phyloP scores from a whole-genome alignment of 768 basidiomycete species.

The Thelephora ganbajun region DNA sequence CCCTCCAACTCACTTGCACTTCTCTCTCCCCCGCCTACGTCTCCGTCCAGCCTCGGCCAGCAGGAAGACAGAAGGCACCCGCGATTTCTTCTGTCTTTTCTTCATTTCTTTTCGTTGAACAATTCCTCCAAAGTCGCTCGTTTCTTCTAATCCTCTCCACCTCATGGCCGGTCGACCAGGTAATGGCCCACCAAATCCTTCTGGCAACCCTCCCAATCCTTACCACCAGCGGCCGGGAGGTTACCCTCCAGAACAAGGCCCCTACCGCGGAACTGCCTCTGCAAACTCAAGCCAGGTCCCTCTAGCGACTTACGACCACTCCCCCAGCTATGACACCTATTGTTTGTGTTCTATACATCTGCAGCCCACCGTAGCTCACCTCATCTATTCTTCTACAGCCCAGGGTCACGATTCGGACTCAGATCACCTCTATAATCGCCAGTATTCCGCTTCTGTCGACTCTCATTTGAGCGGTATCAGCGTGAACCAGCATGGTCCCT shows the following conservation, averaged over 20 bases:
- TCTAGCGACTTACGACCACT: constrained; percentile 12
- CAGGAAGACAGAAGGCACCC: too few relatives aligned
- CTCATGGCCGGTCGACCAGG: constrained; percentile 22
- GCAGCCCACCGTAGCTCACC: background rate
- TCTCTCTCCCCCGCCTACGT: too few relatives aligned
- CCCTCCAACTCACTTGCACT: too few relatives aligned
- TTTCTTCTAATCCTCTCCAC: constrained; percentile 1
- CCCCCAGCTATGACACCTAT: constrained; percentile 15
- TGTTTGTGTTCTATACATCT: background rate
- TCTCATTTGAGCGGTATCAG: constrained; percentile 19
- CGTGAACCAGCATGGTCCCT: constrained; percentile 12
- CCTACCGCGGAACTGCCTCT: constrained; percentile 13
- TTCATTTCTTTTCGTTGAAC: constrained; percentile 4
- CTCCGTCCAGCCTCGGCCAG: too few relatives aligned
- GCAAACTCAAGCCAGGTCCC: constrained; percentile 18
- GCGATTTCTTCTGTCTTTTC: background rate
- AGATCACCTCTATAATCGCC: constrained; percentile 12
- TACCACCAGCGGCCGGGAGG: constrained; percentile 15
- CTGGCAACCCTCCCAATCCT: constrained; percentile 13
- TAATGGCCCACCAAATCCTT: constrained; percentile 20
- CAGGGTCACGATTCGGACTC: constrained; percentile 1
- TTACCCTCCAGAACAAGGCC: constrained; percentile 16
- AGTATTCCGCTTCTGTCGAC: constrained; percentile 20
- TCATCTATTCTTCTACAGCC: constrained; percentile 2
- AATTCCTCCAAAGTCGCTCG: constrained; percentile 3